Evolutionary conservation across 768 basidiomycete species (phyloP).

Genomic region (Boletus rubropictus): DNA sequence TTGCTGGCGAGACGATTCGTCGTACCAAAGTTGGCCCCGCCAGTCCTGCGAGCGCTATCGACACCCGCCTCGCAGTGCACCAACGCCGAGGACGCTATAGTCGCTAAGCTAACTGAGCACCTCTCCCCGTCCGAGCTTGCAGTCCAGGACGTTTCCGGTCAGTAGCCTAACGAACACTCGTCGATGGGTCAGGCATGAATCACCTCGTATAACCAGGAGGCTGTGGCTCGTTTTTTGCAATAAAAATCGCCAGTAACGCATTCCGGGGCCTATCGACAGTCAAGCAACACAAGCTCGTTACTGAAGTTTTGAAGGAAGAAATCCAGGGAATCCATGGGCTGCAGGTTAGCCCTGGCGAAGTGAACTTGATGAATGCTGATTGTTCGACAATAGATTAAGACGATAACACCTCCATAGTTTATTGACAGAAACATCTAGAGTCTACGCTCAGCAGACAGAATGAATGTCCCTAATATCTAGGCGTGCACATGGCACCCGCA

Average conservation of each 20-base stretch:
- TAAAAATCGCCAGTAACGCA: slow-evolving; percentile 74
- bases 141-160: slow-evolving; percentile 95
- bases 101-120: slow-evolving; percentile 62
- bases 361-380: slow-evolving; percentile 2
- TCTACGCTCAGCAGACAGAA: slow-evolving; percentile 3
- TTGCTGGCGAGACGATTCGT: slow-evolving; percentile 33
- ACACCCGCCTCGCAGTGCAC: slow-evolving; percentile 20
- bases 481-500: neutral
- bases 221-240: slow-evolving; percentile 96
- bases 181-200: neutral
- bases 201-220: slow-evolving; percentile 54
- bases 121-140: slow-evolving; percentile 78
- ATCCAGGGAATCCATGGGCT: slow-evolving; percentile 90
- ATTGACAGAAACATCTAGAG: slow-evolving; percentile 6
- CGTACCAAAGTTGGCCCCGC: slow-evolving; percentile 11
- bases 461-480: neutral
- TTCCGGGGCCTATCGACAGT: slow-evolving; percentile 85
- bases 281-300: slow-evolving; percentile 92
- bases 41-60: slow-evolving; percentile 29
- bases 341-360: slow-evolving; percentile 50
- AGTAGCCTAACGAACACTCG: slow-evolving; percentile 16
- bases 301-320: slow-evolving; percentile 78
- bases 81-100: slow-evolving; percentile 50
- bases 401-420: slow-evolving; percentile 28
- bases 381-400: slow-evolving; percentile 36